Percentiles rank a stretch among this genome's conserved stretches.
These are phyloP conservation scores for Puccinia coronata DNA, from an alignment of 1,284 basidiomycete species.

Conservation along the genomic window DNA sequence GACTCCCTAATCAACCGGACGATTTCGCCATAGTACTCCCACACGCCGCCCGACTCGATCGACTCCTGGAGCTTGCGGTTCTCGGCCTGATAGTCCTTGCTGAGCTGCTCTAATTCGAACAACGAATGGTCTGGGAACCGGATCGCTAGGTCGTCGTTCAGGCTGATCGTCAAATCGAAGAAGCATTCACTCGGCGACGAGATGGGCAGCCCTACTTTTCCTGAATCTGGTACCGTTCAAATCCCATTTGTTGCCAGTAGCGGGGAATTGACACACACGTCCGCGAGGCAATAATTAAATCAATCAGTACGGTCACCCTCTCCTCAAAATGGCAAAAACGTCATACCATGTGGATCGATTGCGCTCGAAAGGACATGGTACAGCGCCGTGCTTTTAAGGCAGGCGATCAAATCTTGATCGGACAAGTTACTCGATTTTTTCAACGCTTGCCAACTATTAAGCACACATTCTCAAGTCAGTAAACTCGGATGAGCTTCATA, in stretches of 20 bases:
- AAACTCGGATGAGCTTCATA: background rate
- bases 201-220: constrained; percentile 29
- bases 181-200: constrained; percentile 39
- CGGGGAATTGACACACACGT: too few relatives aligned
- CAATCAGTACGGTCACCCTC: background rate
- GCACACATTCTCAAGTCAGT: background rate
- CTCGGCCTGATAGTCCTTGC: constrained; percentile 25
- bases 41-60: constrained; percentile 33
- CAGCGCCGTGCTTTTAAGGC: constrained; percentile 70
- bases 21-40: constrained; percentile 44
- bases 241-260: background rate
- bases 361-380: constrained; percentile 59
- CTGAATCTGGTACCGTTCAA: background rate
- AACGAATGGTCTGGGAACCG: constrained; percentile 43
- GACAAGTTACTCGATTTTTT: constrained; percentile 69
- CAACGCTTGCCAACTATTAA: constrained; percentile 70
- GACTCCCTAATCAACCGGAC: constrained; percentile 37
- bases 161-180: constrained; percentile 27
- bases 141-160: constrained; percentile 37
- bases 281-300: too few relatives aligned
- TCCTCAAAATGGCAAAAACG: background rate
- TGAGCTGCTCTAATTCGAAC: constrained; percentile 36
- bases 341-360: constrained; percentile 29
- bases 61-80: constrained; percentile 35
- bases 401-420: constrained; percentile 69